These are phyloP conservation scores for Schizosaccharomyces octosporus DNA, from an alignment of 805 yeast species.

Conservation along the genomic window DNA sequence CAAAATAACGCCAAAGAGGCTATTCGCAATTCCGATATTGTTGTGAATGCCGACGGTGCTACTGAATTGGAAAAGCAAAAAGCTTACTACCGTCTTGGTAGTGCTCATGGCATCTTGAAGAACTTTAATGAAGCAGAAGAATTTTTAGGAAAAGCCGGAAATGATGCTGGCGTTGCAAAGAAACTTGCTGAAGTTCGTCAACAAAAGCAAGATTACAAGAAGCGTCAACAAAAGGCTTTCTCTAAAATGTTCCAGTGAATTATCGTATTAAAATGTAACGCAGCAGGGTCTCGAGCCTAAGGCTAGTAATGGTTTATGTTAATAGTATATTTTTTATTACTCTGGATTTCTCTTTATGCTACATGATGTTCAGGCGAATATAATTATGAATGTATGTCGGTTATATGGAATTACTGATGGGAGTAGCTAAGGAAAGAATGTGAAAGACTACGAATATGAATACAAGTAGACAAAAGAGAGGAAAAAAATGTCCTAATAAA, in stretches of 20 bases:
- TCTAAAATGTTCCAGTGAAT: slow-evolving; percentile 1
- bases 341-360: too few species aligned
- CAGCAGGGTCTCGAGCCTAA: not conserved
- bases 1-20: slow-evolving; percentile 22
- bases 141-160: slow-evolving; percentile 34
- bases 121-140: slow-evolving; percentile 46
- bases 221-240: slow-evolving; percentile 17
- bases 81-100: slow-evolving; percentile 68
- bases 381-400: too few species aligned
- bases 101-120: slow-evolving; percentile 36
- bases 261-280: not conserved
- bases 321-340: not conserved
- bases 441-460: too few species aligned
- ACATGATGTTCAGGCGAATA: too few species aligned
- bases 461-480: too few species aligned
- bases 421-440: too few species aligned
- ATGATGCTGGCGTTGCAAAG: slow-evolving; percentile 13
- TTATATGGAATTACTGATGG: too few species aligned
- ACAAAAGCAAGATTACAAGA: slow-evolving; percentile 6
- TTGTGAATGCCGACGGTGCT: slow-evolving; percentile 32
- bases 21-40: slow-evolving; percentile 36
- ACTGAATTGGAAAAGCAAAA: slow-evolving; percentile 56
- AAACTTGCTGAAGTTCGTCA: slow-evolving; percentile 10
- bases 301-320: not conserved
- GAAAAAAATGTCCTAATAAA: too few species aligned